A percentile compares a stretch with the other conserved stretches of the same genome.
Evolutionary conservation across 2,329 filamentous ascomycete genomes (phyloP).

Genomic region (Pestalotiopsis sp.): DNA sequence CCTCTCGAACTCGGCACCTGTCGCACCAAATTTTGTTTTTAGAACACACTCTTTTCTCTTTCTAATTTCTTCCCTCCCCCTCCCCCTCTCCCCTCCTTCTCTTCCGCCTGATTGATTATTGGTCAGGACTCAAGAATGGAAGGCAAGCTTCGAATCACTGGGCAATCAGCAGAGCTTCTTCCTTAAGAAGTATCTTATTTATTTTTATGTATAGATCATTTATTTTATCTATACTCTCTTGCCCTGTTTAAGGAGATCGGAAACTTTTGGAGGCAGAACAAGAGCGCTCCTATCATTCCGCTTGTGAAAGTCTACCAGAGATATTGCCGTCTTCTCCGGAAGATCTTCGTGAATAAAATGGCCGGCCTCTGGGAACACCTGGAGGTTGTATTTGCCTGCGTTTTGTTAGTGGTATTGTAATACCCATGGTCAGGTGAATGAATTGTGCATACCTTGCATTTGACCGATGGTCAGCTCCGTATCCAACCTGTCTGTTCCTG

Average conservation of each 20-base stretch:
- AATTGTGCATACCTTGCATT: conserved; percentile 32
- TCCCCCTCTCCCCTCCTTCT: too few relatives aligned
- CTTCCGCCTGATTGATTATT: too few relatives aligned
- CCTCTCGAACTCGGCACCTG: too few relatives aligned
- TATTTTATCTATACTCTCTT: conserved; percentile 49
- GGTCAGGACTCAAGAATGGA: background rate
- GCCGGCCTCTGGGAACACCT: conserved; percentile 92
- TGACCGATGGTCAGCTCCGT: conserved; percentile 39
- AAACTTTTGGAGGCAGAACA: conserved; percentile 90
- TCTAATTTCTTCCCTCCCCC: too few relatives aligned
- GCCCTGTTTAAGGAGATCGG: conserved; percentile 67
- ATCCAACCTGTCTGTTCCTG: conserved; percentile 34
- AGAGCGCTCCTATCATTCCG: conserved; percentile 85
- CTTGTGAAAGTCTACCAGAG: conserved; percentile 87
- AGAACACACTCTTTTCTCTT: too few relatives aligned
- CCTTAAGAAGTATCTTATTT: background rate
- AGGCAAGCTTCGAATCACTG: background rate
- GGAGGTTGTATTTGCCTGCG: conserved; percentile 86
- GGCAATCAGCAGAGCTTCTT: background rate
- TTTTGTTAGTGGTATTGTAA: background rate
- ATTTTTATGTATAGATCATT: background rate
- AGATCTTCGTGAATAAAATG: conserved; percentile 97
- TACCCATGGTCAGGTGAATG: conserved; percentile 14
- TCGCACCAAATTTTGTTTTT: too few relatives aligned
- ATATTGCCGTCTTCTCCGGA: conserved; percentile 83